Evolutionary conservation across 2,329 filamentous ascomycete species (phyloP).

Genomic region (Ascochyta viciae-villosae): DNA sequence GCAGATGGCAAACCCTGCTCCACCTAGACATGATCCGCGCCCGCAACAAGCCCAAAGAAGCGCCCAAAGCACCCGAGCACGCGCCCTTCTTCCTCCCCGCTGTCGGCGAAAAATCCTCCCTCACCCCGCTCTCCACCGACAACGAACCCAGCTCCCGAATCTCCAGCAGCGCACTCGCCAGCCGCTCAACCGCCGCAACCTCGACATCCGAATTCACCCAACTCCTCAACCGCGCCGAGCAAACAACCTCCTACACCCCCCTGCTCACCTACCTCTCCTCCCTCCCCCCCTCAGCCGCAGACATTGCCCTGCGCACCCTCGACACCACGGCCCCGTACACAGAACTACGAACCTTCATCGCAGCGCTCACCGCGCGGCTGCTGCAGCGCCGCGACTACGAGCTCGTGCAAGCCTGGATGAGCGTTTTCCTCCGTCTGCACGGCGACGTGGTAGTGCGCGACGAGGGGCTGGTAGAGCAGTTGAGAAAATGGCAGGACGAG

Average conservation of each 20-base stretch:
- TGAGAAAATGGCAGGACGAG: slow-evolving; percentile 74
- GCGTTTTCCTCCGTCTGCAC: slow-evolving; percentile 86
- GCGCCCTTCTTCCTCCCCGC: slow-evolving; percentile 94
- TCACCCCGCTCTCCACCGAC: slow-evolving; percentile 20
- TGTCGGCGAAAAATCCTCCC: slow-evolving; percentile 51
- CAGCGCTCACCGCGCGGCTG: slow-evolving; percentile 77
- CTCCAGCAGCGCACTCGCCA: slow-evolving; percentile 41
- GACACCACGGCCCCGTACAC: slow-evolving; percentile 60
- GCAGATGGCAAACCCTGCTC: slow-evolving; percentile 91
- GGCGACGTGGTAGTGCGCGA: slow-evolving; percentile 63
- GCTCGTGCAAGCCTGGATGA: slow-evolving; percentile 96
- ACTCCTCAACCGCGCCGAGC: slow-evolving; percentile 55
- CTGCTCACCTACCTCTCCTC: slow-evolving; percentile 82
- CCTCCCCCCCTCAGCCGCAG: slow-evolving; percentile 82
- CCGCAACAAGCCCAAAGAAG: slow-evolving; percentile 91
- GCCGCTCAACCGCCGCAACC: slow-evolving; percentile 37
- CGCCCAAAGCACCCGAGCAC: slow-evolving; percentile 90
- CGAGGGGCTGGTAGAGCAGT: slow-evolving; percentile 62
- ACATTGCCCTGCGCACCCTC: slow-evolving; percentile 88
- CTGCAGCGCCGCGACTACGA: slow-evolving; percentile 82
- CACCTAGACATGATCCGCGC: slow-evolving; percentile 90
- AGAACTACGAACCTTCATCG: slow-evolving; percentile 81
- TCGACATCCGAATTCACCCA: slow-evolving; percentile 54
- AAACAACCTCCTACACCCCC: slow-evolving; percentile 66
- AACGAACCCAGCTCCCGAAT: slow-evolving; percentile 42